phyloP scores from a whole-genome alignment of 441 rosid genomes.

The Viola pubescens region DNA sequence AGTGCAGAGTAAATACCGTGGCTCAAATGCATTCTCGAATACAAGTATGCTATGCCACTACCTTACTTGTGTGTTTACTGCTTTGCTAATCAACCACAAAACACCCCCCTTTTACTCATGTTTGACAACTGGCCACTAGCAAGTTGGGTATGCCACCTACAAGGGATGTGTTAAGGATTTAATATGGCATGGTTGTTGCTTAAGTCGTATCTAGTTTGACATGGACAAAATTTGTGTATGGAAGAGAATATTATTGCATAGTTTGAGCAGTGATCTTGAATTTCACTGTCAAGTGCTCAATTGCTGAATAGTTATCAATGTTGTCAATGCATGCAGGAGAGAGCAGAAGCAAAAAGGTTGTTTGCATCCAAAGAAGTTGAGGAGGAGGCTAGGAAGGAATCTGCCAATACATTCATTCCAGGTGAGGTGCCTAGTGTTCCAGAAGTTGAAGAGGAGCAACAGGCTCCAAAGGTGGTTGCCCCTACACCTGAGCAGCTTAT shows the following conservation, averaged over 20 bases:
- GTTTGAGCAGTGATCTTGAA: background rate
- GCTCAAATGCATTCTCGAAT: too few relatives aligned
- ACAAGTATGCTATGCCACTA: too few relatives aligned
- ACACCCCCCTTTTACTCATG: too few relatives aligned
- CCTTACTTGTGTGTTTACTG: too few relatives aligned
- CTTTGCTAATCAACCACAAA: too few relatives aligned
- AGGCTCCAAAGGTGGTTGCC: conserved; percentile 63
- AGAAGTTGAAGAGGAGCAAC: conserved; percentile 50
- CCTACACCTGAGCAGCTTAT: conserved; percentile 90
- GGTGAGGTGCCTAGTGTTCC: conserved; percentile 46
- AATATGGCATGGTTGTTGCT: too few relatives aligned
- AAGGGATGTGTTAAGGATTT: too few relatives aligned
- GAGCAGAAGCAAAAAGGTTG: conserved; percentile 70
- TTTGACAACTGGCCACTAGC: too few relatives aligned
- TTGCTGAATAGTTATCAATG: background rate
- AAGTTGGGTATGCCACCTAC: too few relatives aligned
- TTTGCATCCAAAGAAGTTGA: conserved; percentile 87
- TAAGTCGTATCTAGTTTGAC: background rate
- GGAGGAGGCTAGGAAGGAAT: conserved; percentile 67
- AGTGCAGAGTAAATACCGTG: too few relatives aligned
- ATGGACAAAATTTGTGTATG: conserved; percentile 3
- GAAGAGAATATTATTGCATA: background rate
- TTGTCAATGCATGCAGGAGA: conserved; percentile 53
- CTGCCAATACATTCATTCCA: conserved; percentile 41
- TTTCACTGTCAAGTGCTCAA: too few relatives aligned